These are phyloP conservation scores for Metschnikowia lunata DNA, from an alignment of 805 yeast species.

Conservation along the genomic window DNA sequence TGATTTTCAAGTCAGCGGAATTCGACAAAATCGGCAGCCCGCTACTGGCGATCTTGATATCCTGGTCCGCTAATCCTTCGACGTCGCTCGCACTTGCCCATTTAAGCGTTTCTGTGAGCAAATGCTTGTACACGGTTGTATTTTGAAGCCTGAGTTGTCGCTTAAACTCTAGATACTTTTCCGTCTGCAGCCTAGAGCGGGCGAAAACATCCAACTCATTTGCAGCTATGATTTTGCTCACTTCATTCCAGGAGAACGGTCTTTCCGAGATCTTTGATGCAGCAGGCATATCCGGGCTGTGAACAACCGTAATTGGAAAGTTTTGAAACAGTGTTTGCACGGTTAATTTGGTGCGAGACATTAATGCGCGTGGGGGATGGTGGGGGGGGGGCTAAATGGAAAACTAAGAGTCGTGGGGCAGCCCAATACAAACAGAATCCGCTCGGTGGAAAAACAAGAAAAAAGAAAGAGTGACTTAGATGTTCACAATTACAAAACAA, in stretches of 20 bases:
- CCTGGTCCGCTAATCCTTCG: slow-evolving; percentile 15
- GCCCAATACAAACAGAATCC: too few relatives aligned
- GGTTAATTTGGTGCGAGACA: slow-evolving; percentile 3
- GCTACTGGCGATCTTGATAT: slow-evolving; percentile 18
- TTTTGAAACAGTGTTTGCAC: slow-evolving; percentile 4
- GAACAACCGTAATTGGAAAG: slow-evolving; percentile 14
- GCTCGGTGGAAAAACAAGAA: too few relatives aligned
- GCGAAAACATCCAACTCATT: slow-evolving; percentile 47
- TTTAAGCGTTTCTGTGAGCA: slow-evolving; percentile 43
- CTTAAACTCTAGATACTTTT: slow-evolving; percentile 46
- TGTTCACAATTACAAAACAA: too few relatives aligned
- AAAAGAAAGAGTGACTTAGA: too few relatives aligned
- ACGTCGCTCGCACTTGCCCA: slow-evolving; percentile 43
- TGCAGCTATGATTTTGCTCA: slow-evolving; percentile 30
- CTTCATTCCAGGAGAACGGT: slow-evolving; percentile 48
- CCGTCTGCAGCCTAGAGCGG: slow-evolving; percentile 43
- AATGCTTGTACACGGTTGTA: slow-evolving; percentile 44
- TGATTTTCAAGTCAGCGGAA: slow-evolving; percentile 41
- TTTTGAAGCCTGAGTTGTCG: slow-evolving; percentile 27
- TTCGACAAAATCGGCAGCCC: slow-evolving; percentile 41
- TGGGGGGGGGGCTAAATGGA: neutral
- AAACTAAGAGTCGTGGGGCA: too few relatives aligned
- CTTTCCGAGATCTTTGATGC: slow-evolving; percentile 29
- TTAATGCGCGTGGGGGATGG: neutral
- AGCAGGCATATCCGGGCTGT: slow-evolving; percentile 35